Evolutionary conservation across 2,329 filamentous ascomycete species (phyloP), one percentile per base, ranked within the genome.

Genomic region (Purpureocillium lavendulum): DNA sequence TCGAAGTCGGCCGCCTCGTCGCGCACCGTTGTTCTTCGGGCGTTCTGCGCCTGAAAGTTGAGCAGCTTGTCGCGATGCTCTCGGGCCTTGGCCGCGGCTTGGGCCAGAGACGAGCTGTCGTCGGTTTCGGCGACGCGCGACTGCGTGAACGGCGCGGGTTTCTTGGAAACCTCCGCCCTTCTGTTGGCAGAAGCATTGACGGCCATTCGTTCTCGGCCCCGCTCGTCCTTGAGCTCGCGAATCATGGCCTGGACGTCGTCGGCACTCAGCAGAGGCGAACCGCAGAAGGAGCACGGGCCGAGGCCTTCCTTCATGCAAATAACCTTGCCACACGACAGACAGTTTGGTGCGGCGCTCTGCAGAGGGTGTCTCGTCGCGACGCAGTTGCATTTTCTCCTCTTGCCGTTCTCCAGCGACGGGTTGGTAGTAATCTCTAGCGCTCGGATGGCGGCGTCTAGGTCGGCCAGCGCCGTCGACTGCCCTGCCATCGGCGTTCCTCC

Each of bases 271-370:
- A 98, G 67, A 1, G 87, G 78, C 0, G 75, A 71, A 1, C 80
- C 80, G 64, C 92, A 98, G 55, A 86, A 96, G 0, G 90, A 96
- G 60, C 92, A 98, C 1, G 90, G 90, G 0, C 90, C 90, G 1
- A 97, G 71, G 0, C 92, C 92, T 61, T 98, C 89, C 54, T 92
- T 89, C 17, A 94, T 79, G 58, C 92, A 98, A 40, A 97, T 82
- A 11, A 98, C 87, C 59, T 97, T 97, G 43, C 92, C 92, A 53
- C 92, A 98, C 33, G 75, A 82, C 13, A 94, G 66, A 57, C 92
- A 98, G 58, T 97, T 98, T 1, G 92, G 92, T 0, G 89, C 88
- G 1, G 90, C 88, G n/a, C 78, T 78, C 33, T 96, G 82, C 3
- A 97, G 74, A 1, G 90, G 86, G 59, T 98, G 92, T 2, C 86